Evolutionary conservation across 331 rosid species (phyloP).

Genomic region (Malus hybrid): DNA sequence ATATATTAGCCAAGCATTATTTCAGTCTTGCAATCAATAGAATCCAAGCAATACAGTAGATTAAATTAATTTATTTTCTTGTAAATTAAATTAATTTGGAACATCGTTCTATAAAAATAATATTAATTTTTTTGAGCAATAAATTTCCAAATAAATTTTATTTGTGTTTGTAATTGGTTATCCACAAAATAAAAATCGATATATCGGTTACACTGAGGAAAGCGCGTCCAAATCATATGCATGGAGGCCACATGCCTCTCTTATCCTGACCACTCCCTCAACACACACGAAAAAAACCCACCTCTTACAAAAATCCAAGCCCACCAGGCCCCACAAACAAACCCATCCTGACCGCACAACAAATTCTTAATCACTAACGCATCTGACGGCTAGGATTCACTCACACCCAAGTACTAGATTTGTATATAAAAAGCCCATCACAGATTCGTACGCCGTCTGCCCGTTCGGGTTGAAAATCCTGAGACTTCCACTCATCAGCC

Average conservation of each 20-base stretch:
- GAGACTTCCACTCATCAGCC: neutral
- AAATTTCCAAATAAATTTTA: too few relatives aligned
- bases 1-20: too few relatives aligned
- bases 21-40: too few relatives aligned
- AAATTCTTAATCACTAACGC: neutral
- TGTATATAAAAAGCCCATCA: neutral
- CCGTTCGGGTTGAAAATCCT: neutral
- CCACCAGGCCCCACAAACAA: neutral
- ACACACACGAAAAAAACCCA: neutral
- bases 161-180: neutral
- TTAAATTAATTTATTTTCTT: too few relatives aligned
- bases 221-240: neutral
- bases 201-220: neutral
- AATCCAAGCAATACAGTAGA: too few relatives aligned
- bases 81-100: too few relatives aligned
- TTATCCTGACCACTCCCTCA: neutral
- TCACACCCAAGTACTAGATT: neutral
- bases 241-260: constrained; percentile 4
- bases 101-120: too few relatives aligned
- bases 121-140: too few relatives aligned
- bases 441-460: neutral
- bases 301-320: neutral
- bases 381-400: neutral
- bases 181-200: neutral
- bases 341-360: neutral